Evolutionary conservation across 2,329 filamentous ascomycete genomes (phyloP).

Genomic region (Alternaria angustiovoidea): DNA sequence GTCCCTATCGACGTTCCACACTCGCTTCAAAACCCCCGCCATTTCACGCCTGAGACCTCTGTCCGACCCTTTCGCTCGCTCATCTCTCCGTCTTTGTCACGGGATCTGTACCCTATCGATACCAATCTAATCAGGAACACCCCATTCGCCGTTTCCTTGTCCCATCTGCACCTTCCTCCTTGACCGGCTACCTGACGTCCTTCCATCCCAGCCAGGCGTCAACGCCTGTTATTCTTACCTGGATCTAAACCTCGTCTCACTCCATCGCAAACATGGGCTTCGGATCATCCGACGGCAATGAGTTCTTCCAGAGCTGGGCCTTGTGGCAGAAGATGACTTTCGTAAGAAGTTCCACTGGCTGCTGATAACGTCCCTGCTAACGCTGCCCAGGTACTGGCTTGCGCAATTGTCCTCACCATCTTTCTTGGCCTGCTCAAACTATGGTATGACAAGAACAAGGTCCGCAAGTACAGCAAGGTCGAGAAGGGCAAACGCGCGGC

Average conservation of each 20-base stretch:
- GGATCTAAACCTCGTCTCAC: conserved; percentile 21
- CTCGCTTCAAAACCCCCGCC: conserved; percentile 41
- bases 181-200: no score
- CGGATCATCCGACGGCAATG: conserved; percentile 38
- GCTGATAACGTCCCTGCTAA: conserved; percentile 29
- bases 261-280: conserved; percentile 30
- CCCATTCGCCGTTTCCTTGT: background rate
- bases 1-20: conserved; percentile 39
- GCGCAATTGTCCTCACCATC: conserved; percentile 75
- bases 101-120: conserved; percentile 14
- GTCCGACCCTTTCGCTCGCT: conserved; percentile 26
- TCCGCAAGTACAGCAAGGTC: conserved; percentile 54
- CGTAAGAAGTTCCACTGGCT: conserved; percentile 63
- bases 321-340: conserved; percentile 92
- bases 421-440: conserved; percentile 73
- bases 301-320: conserved; percentile 67
- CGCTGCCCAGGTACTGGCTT: conserved; percentile 70
- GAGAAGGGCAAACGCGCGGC: conserved; percentile 46
- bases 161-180: conserved; percentile 27
- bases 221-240: conserved; percentile 31
- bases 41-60: conserved; percentile 24
- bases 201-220: conserved; percentile 14
- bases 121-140: background rate
- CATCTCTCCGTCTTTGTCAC: conserved; percentile 16
- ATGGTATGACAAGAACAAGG: conserved; percentile 51